Evolutionary conservation across 805 yeast genomes (phyloP).

Genomic region (Kuraishia floccosa): DNA sequence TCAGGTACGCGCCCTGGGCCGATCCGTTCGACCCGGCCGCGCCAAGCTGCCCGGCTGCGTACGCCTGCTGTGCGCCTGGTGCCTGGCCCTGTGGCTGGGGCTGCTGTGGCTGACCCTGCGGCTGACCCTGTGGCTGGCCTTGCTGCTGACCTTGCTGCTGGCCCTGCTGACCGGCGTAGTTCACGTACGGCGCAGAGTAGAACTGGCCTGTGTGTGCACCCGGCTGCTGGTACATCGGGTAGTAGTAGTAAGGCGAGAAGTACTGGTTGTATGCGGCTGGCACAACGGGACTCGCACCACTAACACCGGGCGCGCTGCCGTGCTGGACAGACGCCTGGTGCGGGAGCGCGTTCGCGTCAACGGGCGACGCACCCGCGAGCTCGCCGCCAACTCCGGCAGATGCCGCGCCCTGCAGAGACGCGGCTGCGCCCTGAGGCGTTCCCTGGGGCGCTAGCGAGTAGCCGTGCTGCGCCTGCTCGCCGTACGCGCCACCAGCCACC

Average conservation of each 20-base stretch:
- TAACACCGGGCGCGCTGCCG: slow-evolving; percentile 14
- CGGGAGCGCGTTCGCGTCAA: slow-evolving; percentile 4
- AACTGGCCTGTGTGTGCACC: slow-evolving; percentile 14
- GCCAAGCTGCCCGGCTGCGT: neutral
- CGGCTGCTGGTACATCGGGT: slow-evolving; percentile 17
- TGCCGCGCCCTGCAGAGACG: neutral
- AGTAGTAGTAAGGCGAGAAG: slow-evolving; percentile 13
- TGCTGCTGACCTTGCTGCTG: slow-evolving; percentile 7
- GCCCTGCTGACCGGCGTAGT: slow-evolving; percentile 6
- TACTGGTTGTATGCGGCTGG: slow-evolving; percentile 3
- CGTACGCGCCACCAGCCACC: slow-evolving; percentile 5
- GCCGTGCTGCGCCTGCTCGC: slow-evolving; percentile 2
- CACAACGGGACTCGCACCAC: slow-evolving; percentile 11
- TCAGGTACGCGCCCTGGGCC: slow-evolving; percentile 4
- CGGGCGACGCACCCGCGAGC: slow-evolving; percentile 1
- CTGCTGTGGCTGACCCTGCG: slow-evolving; percentile 8
- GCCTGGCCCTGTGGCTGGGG: slow-evolving; percentile 2
- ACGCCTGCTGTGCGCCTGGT: slow-evolving; percentile 3
- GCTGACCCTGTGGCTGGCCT: slow-evolving; percentile 6
- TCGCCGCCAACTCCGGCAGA: slow-evolving; percentile 1
- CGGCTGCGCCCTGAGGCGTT: slow-evolving; percentile 2
- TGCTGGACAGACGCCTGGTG: slow-evolving; percentile 6
- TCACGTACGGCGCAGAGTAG: slow-evolving; percentile 10
- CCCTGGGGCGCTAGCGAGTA: slow-evolving; percentile 7
- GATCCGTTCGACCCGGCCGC: slow-evolving; percentile 1